A percentile compares a stretch with the other conserved stretches of the same genome.
These are phyloP conservation scores for Neofusicoccum sp. DNA, from an alignment of 2,329 filamentous ascomycete genomes.

Conservation along the genomic window DNA sequence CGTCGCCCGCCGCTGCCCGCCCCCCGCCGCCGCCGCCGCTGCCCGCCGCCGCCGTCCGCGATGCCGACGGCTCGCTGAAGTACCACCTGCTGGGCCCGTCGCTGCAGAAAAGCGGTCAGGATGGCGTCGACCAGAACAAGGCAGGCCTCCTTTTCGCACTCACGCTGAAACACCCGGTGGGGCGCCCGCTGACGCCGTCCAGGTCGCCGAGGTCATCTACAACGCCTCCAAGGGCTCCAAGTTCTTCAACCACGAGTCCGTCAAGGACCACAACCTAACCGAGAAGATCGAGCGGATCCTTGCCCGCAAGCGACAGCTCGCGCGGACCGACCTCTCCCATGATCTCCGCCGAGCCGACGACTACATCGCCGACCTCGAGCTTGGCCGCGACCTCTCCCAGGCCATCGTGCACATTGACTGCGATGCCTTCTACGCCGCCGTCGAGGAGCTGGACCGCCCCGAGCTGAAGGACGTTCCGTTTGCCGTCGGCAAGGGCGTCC, in stretches of 20 bases:
- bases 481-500: conserved; percentile 75
- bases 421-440: conserved; percentile 95
- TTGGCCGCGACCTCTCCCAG: conserved; percentile 76
- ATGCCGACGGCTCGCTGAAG: conserved; percentile 59
- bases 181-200: conserved; percentile 5
- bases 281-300: conserved; percentile 81
- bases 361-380: conserved; percentile 75
- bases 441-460: conserved; percentile 72
- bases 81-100: conserved; percentile 89
- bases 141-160: conserved; percentile 39
- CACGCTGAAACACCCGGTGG: neutral
- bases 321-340: conserved; percentile 69
- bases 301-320: conserved; percentile 70
- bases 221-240: conserved; percentile 95
- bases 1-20: neutral
- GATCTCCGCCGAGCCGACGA: conserved; percentile 78
- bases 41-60: neutral
- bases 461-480: conserved; percentile 86
- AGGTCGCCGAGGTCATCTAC: conserved; percentile 95
- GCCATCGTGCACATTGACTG: conserved; percentile 90
- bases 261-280: conserved; percentile 76
- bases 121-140: conserved; percentile 87
- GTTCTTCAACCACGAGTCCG: conserved; percentile 89
- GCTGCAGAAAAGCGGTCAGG: conserved; percentile 89
- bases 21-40: neutral